Evolutionary conservation across 768 basidiomycete genomes (phyloP).

Genomic region (Phaeotremella skinneri): DNA sequence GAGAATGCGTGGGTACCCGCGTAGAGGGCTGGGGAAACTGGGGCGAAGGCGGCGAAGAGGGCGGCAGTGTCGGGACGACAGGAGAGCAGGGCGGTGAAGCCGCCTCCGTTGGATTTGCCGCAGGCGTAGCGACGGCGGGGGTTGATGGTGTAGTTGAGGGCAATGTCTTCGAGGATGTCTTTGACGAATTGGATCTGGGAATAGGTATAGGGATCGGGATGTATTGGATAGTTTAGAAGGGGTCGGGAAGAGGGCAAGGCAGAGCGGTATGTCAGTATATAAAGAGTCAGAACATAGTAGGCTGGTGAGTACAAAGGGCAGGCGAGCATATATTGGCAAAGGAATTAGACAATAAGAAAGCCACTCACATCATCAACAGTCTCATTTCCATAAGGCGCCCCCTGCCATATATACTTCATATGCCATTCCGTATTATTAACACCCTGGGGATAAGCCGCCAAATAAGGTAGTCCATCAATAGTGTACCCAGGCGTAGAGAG

Average conservation of each 20-base stretch:
- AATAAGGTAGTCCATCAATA: constrained; percentile 24
- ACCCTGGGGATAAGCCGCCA: constrained; percentile 31
- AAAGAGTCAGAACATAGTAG: too few relatives aligned
- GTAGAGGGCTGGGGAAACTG: constrained; percentile 38
- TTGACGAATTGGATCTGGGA: constrained; percentile 37
- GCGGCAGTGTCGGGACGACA: constrained; percentile 31
- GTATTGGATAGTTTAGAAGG: too few relatives aligned
- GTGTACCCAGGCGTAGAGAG: constrained; percentile 20
- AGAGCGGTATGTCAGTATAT: too few relatives aligned
- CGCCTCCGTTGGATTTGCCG: constrained; percentile 44
- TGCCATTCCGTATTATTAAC: constrained; percentile 28
- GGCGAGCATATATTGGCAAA: too few relatives aligned
- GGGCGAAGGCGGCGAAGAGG: constrained; percentile 37
- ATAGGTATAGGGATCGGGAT: too few relatives aligned
- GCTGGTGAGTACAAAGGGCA: too few relatives aligned
- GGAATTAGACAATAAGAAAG: too few relatives aligned
- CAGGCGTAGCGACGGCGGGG: constrained; percentile 26
- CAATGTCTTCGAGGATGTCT: constrained; percentile 32
- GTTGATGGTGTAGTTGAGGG: constrained; percentile 27
- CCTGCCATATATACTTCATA: constrained; percentile 29
- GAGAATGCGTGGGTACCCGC: constrained; percentile 28
- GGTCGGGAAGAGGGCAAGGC: too few relatives aligned
- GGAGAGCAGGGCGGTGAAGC: constrained; percentile 35
- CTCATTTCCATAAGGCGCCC: constrained; percentile 28
- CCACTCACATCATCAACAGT: constrained; percentile 33